Percentiles rank a stretch among this genome's conserved stretches.
These are phyloP conservation scores for Penicillium simplicissimum DNA, from an alignment of 495 filamentous ascomycete species.

Conservation along the genomic window DNA sequence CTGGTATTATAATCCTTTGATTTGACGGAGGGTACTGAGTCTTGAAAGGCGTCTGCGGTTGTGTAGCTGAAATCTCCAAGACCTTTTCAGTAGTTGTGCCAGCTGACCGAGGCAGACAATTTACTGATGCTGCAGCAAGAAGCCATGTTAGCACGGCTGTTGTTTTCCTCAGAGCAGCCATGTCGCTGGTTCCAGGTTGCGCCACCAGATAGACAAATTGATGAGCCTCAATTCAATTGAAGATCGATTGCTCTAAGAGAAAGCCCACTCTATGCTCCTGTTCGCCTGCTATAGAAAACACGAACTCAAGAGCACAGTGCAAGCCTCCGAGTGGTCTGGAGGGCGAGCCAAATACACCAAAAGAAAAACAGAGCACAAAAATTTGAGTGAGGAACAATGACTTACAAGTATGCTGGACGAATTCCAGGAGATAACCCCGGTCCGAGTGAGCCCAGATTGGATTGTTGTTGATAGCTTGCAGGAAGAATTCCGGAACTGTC, in stretches of 20 bases:
- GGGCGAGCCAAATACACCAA: conserved; percentile 8
- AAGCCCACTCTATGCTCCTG: conserved; percentile 13
- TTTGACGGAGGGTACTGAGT: conserved; percentile 42
- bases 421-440: conserved; percentile 16
- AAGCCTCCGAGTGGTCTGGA: conserved; percentile 7
- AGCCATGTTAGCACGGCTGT: conserved; percentile 42
- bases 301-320: conserved; percentile 12
- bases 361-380: background rate
- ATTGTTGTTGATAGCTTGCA: conserved; percentile 23
- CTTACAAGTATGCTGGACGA: conserved; percentile 26
- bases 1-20: conserved; percentile 27
- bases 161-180: conserved; percentile 22
- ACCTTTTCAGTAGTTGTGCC: conserved; percentile 14
- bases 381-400: background rate
- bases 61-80: conserved; percentile 21
- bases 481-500: conserved; percentile 21
- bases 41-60: conserved; percentile 26
- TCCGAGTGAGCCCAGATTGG: background rate
- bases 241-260: background rate
- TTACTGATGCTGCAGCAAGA: conserved; percentile 30
- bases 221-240: background rate
- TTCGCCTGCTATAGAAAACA: conserved; percentile 8
- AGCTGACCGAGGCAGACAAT: conserved; percentile 27
- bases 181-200: conserved; percentile 11
- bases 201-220: background rate